These are phyloP conservation scores for Stylosanthes scabra DNA, from an alignment of 331 rosid species.

Conservation along the genomic window DNA sequence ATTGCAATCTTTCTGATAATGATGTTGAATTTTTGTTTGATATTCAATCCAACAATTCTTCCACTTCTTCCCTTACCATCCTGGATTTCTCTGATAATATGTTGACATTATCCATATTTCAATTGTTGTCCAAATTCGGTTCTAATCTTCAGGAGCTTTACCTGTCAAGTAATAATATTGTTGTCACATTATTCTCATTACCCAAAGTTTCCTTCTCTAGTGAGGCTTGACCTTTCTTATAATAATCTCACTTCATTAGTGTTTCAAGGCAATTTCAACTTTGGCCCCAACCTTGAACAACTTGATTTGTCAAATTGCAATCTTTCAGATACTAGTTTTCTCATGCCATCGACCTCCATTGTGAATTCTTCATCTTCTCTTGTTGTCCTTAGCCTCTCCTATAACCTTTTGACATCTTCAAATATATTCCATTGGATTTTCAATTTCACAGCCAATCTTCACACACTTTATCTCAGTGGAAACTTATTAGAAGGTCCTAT, in stretches of 20 bases:
- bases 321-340: not conserved
- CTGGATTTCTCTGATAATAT: not conserved
- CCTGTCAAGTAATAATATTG: not conserved
- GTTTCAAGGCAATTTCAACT: not conserved
- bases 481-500: constrained; percentile 29
- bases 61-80: not conserved
- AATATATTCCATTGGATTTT: not conserved
- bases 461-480: rapidly evolving
- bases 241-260: not conserved
- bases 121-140: not conserved
- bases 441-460: constrained; percentile 21
- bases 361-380: constrained; percentile 27
- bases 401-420: not conserved
- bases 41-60: not conserved
- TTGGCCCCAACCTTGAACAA: not conserved
- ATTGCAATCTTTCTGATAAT: not conserved
- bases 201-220: not conserved
- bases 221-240: not conserved
- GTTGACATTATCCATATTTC: not conserved
- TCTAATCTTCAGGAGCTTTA: not conserved
- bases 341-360: not conserved
- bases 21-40: not conserved
- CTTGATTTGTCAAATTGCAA: rapidly evolving
- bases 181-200: not conserved
- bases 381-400: not conserved